phyloP scores from a whole-genome alignment of 192 early-diverging fungal genomes.

The Mortierella claussenii region DNA sequence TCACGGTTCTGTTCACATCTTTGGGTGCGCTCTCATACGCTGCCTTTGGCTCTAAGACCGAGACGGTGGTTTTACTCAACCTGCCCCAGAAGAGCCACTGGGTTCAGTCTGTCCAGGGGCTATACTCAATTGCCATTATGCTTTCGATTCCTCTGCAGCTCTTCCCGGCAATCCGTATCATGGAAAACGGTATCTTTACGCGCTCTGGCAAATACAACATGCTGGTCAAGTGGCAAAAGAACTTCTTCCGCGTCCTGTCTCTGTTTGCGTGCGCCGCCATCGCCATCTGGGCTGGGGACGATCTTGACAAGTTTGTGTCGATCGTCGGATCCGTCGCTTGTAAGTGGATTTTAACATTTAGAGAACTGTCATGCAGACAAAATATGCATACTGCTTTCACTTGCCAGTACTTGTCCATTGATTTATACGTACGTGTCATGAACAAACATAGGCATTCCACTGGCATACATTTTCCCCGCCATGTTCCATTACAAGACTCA shows the following conservation, averaged over 20 bases:
- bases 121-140: slow-evolving; percentile 94
- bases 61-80: slow-evolving; percentile 91
- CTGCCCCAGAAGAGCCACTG: slow-evolving; percentile 74
- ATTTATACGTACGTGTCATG: too few species aligned
- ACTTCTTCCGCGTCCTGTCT: slow-evolving; percentile 77
- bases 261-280: slow-evolving; percentile 76
- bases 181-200: slow-evolving; percentile 86
- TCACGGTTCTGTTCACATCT: slow-evolving; percentile 82
- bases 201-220: slow-evolving; percentile 82
- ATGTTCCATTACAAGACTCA: slow-evolving; percentile 82
- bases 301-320: slow-evolving; percentile 86
- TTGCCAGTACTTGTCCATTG: too few species aligned
- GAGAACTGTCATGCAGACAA: too few species aligned
- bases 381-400: too few species aligned
- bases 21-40: slow-evolving; percentile 88
- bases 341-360: slow-evolving; percentile 27
- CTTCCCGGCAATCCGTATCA: slow-evolving; percentile 95
- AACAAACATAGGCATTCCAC: slow-evolving; percentile 71
- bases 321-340: slow-evolving; percentile 49
- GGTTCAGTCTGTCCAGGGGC: slow-evolving; percentile 78
- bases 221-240: slow-evolving; percentile 89
- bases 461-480: slow-evolving; percentile 88
- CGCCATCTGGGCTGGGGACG: slow-evolving; percentile 78
- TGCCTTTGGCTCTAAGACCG: slow-evolving; percentile 84
- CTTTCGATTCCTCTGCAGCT: slow-evolving; percentile 92